phyloP scores from a whole-genome alignment of 2,329 filamentous ascomycete species.

The Leptodontidium sp. region DNA sequence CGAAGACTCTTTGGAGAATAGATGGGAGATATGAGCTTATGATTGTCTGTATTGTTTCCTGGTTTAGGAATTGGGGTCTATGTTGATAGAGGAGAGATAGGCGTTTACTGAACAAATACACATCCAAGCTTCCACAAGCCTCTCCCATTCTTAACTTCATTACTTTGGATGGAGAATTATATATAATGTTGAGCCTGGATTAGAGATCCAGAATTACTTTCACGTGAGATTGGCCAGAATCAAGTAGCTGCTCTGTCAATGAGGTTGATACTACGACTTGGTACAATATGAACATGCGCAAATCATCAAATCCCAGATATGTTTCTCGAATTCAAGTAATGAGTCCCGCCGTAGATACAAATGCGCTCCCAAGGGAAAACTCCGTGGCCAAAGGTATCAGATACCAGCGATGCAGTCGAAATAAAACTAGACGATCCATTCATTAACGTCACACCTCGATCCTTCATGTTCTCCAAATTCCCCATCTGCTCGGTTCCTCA shows the following conservation, averaged over 20 bases:
- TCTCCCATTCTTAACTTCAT: background rate
- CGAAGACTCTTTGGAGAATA: constrained; percentile 76
- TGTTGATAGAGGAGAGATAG: constrained; percentile 7
- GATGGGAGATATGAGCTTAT: constrained; percentile 32
- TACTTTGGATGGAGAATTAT: background rate
- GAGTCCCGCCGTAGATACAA: constrained; percentile 29
- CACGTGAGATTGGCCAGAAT: background rate
- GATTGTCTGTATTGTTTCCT: constrained; percentile 2
- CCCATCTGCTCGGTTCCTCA: background rate
- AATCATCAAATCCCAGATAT: background rate
- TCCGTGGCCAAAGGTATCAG: constrained; percentile 38
- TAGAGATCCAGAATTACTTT: no score
- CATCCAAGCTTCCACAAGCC: background rate
- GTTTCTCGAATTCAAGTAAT: background rate
- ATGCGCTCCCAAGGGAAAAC: constrained; percentile 33
- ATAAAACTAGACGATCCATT: constrained; percentile 26
- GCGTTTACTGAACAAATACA: constrained; percentile 17
- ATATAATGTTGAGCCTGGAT: background rate
- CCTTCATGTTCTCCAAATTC: constrained; percentile 1
- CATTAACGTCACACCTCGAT: constrained; percentile 18
- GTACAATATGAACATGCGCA: background rate
- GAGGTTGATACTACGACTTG: background rate
- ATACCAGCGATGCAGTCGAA: constrained; percentile 33
- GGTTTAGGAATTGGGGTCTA: background rate
- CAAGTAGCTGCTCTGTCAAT: background rate